phyloP scores from a whole-genome alignment of 768 basidiomycete genomes.

The Clitopilus passeckerianus region DNA sequence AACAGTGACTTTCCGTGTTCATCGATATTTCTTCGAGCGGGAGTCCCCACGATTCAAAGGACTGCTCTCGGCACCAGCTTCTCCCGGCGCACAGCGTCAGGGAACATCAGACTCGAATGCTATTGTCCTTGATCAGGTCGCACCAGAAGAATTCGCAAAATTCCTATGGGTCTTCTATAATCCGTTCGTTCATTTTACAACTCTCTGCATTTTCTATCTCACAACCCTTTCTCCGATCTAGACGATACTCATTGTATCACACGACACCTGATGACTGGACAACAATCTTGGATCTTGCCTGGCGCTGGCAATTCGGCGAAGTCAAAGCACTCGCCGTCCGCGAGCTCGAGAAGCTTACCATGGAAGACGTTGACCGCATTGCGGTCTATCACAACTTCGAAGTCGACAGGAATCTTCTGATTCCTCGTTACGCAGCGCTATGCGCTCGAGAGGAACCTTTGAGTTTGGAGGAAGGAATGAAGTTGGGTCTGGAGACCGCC shows the following conservation, averaged over 20 bases:
- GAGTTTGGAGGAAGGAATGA: slow-evolving; percentile 47
- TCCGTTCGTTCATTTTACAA: slow-evolving; percentile 26
- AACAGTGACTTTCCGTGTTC: slow-evolving; percentile 46
- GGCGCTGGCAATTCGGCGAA: slow-evolving; percentile 51
- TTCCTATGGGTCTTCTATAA: slow-evolving; percentile 59
- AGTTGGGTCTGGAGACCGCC: slow-evolving; percentile 47
- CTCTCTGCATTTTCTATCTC: neutral
- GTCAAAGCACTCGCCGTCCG: slow-evolving; percentile 55
- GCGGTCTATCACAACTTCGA: slow-evolving; percentile 48
- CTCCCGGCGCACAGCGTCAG: slow-evolving; percentile 22
- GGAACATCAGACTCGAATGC: slow-evolving; percentile 36
- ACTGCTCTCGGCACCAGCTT: slow-evolving; percentile 25
- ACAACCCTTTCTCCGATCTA: neutral
- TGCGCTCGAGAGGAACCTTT: slow-evolving; percentile 47
- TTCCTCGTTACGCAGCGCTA: slow-evolving; percentile 52
- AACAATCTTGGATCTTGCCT: slow-evolving; percentile 51
- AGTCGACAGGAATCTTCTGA: slow-evolving; percentile 41
- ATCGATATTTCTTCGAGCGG: slow-evolving; percentile 48
- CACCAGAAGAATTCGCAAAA: slow-evolving; percentile 31
- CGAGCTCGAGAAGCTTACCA: slow-evolving; percentile 44
- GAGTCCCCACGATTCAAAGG: slow-evolving; percentile 43
- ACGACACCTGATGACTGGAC: slow-evolving; percentile 50
- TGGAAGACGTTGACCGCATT: slow-evolving; percentile 49
- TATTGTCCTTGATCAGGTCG: slow-evolving; percentile 37
- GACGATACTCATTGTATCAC: slow-evolving; percentile 46